These are phyloP conservation scores for Fusarium compactum DNA, from an alignment of 2,329 filamentous ascomycete species.

Conservation along the genomic window DNA sequence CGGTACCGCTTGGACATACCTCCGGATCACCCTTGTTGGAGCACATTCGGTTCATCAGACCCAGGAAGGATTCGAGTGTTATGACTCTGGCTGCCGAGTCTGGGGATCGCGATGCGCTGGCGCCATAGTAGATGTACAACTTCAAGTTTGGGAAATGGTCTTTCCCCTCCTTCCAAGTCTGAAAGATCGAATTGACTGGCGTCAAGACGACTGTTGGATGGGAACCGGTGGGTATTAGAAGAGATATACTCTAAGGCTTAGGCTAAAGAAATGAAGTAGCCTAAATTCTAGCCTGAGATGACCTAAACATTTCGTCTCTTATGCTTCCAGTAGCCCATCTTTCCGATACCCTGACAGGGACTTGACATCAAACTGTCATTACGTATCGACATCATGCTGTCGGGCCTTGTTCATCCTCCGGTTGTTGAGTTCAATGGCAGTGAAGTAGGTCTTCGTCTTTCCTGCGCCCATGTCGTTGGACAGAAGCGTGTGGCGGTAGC, in stretches of 20 bases:
- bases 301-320: not conserved
- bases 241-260: not conserved
- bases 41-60: not conserved
- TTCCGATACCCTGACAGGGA: not conserved
- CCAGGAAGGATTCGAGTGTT: not conserved
- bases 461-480: not conserved
- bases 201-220: not conserved
- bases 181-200: not conserved
- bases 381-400: too few relatives aligned
- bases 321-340: fast-evolving
- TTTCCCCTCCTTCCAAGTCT: not conserved
- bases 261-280: not conserved
- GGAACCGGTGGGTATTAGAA: not conserved
- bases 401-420: too few relatives aligned
- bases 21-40: not conserved
- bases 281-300: not conserved
- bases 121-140: not conserved
- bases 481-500: not conserved
- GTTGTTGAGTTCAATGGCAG: not conserved
- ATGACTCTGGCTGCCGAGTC: not conserved
- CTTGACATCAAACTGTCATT: not conserved
- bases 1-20: not conserved
- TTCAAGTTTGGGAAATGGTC: not conserved
- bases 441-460: not conserved
- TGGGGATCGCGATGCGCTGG: not conserved